Conservation (phyloP, 208 protist species). For the Crithidia brevicula region DNA sequence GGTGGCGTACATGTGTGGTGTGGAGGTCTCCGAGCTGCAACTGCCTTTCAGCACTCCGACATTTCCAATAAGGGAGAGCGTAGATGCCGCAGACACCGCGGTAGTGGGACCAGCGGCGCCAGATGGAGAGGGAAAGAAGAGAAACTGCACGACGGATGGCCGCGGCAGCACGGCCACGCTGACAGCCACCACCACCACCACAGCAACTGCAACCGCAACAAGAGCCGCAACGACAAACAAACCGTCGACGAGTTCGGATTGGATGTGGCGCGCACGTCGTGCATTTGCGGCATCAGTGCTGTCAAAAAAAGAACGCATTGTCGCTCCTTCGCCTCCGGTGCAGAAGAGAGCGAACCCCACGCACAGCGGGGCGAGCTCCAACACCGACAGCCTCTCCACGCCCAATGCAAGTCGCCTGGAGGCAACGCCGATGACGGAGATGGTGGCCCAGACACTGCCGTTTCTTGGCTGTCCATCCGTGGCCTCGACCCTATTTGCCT, state of each 20-base stretch:
- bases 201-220: too few species aligned
- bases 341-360: not conserved
- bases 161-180: too few species aligned
- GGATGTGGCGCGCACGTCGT: constrained; percentile 1
- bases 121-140: too few species aligned
- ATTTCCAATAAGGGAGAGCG: too few species aligned
- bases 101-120: too few species aligned
- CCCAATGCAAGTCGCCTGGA: not conserved
- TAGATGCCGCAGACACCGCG: too few species aligned
- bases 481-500: not conserved
- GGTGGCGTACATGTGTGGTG: constrained; percentile 18
- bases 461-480: constrained; percentile 3
- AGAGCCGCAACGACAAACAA: not conserved
- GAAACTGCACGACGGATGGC: too few species aligned
- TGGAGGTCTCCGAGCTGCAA: constrained; percentile 13
- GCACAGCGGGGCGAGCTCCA: not conserved
- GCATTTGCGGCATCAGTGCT: not conserved
- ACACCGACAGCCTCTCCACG: not conserved
- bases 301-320: not conserved
- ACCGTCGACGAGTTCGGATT: constrained; percentile 7
- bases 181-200: too few species aligned
- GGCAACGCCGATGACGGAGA: not conserved
- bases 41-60: not conserved
- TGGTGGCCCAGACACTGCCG: constrained; percentile 18
- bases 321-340: not conserved